Percentiles rank a stretch among this genome's conserved stretches.
Conservation (phyloP, 1,139 yeast genomes). For the Diutina scorzettiae region DNA sequence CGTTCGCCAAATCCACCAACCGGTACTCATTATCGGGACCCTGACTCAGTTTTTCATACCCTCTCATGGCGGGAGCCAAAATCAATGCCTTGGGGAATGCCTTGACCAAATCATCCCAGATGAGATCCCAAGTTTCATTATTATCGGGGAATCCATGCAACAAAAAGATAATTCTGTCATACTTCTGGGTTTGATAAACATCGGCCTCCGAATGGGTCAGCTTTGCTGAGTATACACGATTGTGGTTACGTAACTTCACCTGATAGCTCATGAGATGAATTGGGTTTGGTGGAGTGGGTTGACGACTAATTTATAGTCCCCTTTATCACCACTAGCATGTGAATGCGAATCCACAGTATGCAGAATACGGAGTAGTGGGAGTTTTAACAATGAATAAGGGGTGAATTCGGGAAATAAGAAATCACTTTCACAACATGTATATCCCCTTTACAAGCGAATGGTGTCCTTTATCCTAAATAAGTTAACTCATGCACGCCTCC, state of each 20-base stretch:
- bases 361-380: too few relatives aligned
- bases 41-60: conserved; percentile 28
- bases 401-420: too few relatives aligned
- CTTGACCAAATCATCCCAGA: neutral
- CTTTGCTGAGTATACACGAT: neutral
- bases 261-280: neutral
- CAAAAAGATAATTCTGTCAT: conserved; percentile 17
- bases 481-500: too few relatives aligned
- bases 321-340: too few relatives aligned
- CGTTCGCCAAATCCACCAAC: conserved; percentile 22
- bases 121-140: conserved; percentile 17
- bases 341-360: too few relatives aligned
- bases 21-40: conserved; percentile 18
- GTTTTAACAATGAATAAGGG: too few relatives aligned
- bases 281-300: neutral
- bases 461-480: too few relatives aligned
- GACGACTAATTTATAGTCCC: neutral
- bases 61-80: conserved; percentile 29
- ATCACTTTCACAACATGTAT: too few relatives aligned
- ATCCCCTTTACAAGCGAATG: too few relatives aligned
- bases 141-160: conserved; percentile 36
- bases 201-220: conserved; percentile 5
- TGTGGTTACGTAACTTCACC: conserved; percentile 2
- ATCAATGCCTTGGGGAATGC: conserved; percentile 13
- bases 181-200: conserved; percentile 2